These are phyloP conservation scores for Nakazawaea siamensis DNA, from an alignment of 805 yeast species.

Conservation along the genomic window DNA sequence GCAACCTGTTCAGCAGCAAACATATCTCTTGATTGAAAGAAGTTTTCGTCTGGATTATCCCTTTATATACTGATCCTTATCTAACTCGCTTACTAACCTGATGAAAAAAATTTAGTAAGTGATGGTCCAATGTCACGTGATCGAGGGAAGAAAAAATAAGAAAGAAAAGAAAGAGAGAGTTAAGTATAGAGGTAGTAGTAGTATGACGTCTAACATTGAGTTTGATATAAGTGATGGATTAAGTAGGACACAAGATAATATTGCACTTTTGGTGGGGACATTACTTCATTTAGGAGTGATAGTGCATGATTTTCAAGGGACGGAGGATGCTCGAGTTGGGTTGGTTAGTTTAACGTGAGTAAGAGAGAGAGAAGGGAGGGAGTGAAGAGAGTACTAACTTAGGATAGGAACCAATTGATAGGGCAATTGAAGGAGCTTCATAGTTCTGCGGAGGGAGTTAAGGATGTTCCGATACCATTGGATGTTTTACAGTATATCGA, in stretches of 20 bases:
- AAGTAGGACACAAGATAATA: conserved; percentile 25
- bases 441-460: conserved; percentile 22
- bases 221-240: conserved; percentile 14
- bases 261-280: conserved; percentile 61
- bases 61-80: neutral
- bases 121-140: conserved; percentile 10
- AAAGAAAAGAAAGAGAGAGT: neutral
- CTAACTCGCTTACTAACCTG: neutral
- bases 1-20: conserved; percentile 49
- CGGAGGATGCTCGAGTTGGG: conserved; percentile 66
- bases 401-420: conserved; percentile 26
- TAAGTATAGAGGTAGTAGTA: neutral
- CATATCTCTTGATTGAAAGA: no score
- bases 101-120: neutral
- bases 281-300: conserved; percentile 85
- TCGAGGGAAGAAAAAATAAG: neutral
- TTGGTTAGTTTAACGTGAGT: conserved; percentile 37
- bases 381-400: conserved; percentile 18
- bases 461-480: conserved; percentile 51
- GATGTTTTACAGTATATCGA: conserved; percentile 91
- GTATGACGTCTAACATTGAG: conserved; percentile 8
- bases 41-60: no score
- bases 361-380: no score
- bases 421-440: conserved; percentile 28
- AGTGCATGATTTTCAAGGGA: conserved; percentile 90